phyloP scores from a whole-genome alignment of 768 basidiomycete species.

The Brasilioporus rufonigricans region DNA sequence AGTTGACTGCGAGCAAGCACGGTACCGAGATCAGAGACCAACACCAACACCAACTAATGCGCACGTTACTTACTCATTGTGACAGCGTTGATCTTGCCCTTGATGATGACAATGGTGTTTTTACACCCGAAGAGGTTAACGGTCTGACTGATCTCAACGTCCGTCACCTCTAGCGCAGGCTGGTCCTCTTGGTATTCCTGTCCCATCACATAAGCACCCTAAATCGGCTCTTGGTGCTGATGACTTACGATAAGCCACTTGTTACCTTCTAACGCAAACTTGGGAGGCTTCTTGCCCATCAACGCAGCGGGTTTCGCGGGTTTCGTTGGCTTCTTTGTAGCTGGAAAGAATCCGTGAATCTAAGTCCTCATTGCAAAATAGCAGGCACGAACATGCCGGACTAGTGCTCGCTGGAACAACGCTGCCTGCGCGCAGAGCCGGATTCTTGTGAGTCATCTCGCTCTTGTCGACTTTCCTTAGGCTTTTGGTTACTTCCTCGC shows the following conservation, averaged over 20 bases:
- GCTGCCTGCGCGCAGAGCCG: slow-evolving; percentile 61
- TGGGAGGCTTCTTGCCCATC: slow-evolving; percentile 88
- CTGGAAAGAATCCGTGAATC: slow-evolving; percentile 18
- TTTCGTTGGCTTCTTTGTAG: slow-evolving; percentile 64
- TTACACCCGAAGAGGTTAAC: slow-evolving; percentile 93
- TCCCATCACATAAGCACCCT: slow-evolving; percentile 1
- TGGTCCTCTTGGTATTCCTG: slow-evolving; percentile 95
- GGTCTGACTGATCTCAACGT: slow-evolving; percentile 75
- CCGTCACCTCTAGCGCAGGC: slow-evolving; percentile 62
- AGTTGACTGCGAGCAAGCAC: slow-evolving; percentile 60
- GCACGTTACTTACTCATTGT: slow-evolving; percentile 60
- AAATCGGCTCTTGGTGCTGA: neutral
- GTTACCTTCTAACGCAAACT: slow-evolving; percentile 84
- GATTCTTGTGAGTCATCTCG: slow-evolving; percentile 99
- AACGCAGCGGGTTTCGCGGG: slow-evolving; percentile 84
- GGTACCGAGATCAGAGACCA: slow-evolving; percentile 1
- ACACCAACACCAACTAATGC: too few relatives aligned
- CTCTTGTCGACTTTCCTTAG: slow-evolving; percentile 93
- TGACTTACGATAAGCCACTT: slow-evolving; percentile 87
- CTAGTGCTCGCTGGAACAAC: slow-evolving; percentile 46
- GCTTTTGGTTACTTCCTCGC: slow-evolving; percentile 86
- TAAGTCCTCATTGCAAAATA: neutral
- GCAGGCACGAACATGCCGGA: slow-evolving; percentile 33
- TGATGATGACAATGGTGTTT: slow-evolving; percentile 75
- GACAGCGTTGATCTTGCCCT: slow-evolving; percentile 95